Percentiles rank a stretch among this genome's conserved stretches.
Conservation (phyloP, 2,329 filamentous ascomycete genomes). For the Oidium heveae region DNA sequence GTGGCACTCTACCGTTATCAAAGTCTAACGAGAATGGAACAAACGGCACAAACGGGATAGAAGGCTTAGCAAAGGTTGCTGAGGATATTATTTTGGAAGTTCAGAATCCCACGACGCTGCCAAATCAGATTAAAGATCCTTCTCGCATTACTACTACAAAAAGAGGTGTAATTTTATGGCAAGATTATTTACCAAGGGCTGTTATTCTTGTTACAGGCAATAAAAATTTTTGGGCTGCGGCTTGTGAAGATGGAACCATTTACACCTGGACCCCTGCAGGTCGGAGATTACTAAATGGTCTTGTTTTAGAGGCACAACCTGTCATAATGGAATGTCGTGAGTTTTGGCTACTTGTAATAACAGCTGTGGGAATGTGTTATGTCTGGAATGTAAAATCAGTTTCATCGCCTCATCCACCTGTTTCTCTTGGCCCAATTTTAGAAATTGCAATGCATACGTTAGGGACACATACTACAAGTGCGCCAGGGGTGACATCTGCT, state of each 20-base stretch:
- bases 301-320: conserved; percentile 75
- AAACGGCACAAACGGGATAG: conserved; percentile 18
- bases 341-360: conserved; percentile 75
- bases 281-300: conserved; percentile 56
- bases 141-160: conserved; percentile 63
- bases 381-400: conserved; percentile 82
- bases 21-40: conserved; percentile 13
- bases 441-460: conserved; percentile 66
- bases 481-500: conserved; percentile 70
- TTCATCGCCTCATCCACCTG: conserved; percentile 63
- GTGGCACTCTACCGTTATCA: conserved; percentile 22
- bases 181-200: conserved; percentile 70
- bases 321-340: conserved; percentile 81
- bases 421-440: conserved; percentile 69
- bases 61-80: conserved; percentile 35
- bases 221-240: conserved; percentile 72
- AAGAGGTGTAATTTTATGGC: conserved; percentile 63
- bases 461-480: conserved; percentile 48
- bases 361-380: conserved; percentile 66
- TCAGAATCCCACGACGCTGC: conserved; percentile 44
- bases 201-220: conserved; percentile 83
- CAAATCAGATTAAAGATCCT: conserved; percentile 46
- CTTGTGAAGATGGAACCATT: conserved; percentile 75
- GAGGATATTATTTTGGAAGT: conserved; percentile 69
- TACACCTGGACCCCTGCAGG: conserved; percentile 87